Conservation (phyloP, 2,329 filamentous ascomycete species). For the Uncinocarpus reesii region DNA sequence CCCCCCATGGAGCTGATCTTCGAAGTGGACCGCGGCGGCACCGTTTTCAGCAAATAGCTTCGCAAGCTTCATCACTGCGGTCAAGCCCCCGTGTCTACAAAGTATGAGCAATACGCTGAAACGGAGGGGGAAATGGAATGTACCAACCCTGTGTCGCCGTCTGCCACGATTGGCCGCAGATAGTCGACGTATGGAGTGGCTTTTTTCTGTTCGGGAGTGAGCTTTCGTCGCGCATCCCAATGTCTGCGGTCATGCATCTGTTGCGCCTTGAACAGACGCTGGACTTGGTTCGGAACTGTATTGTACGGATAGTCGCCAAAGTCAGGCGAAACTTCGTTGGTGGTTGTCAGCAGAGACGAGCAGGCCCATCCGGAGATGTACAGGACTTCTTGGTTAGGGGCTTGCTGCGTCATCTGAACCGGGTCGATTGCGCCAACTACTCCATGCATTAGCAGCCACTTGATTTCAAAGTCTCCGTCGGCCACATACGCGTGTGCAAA, state of each 20-base stretch:
- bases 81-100: conserved; percentile 70
- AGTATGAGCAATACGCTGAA: not conserved
- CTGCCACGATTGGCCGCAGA: conserved; percentile 85
- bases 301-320: conserved; percentile 99
- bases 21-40: conserved; percentile 91
- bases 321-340: conserved; percentile 94
- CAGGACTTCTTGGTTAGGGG: conserved; percentile 85
- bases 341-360: conserved; percentile 81
- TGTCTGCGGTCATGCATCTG: conserved; percentile 94
- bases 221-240: conserved; percentile 72
- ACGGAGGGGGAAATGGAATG: not conserved
- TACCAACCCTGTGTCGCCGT: conserved; percentile 71
- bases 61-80: conserved; percentile 86
- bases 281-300: conserved; percentile 95
- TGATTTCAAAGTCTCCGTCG: conserved; percentile 7
- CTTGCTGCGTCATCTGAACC: conserved; percentile 99
- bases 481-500: conserved; percentile 71
- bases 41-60: conserved; percentile 97
- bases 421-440: conserved; percentile 96
- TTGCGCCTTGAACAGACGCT: conserved; percentile 91
- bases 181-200: conserved; percentile 81
- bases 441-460: not conserved
- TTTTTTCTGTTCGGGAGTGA: conserved; percentile 62
- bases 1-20: conserved; percentile 93
- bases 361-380: conserved; percentile 98